Percentiles rank a stretch among this genome's conserved stretches.
These are phyloP conservation scores for Tetrapyrgos nigripes DNA, from an alignment of 1,284 basidiomycete species.

Conservation along the genomic window DNA sequence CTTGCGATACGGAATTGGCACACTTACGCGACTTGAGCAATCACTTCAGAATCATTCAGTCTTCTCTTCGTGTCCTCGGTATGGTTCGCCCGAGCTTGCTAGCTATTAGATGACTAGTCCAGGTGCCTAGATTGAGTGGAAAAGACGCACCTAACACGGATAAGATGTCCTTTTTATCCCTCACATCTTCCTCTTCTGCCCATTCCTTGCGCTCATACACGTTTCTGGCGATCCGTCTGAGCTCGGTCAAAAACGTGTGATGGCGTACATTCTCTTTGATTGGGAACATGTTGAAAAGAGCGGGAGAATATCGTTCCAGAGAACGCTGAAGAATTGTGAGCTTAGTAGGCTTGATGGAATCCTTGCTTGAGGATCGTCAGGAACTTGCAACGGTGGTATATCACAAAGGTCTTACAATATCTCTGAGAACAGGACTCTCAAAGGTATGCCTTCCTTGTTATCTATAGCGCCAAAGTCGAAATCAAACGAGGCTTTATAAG, in stretches of 20 bases:
- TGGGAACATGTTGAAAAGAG: slow-evolving; percentile 2
- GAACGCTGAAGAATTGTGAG: not conserved
- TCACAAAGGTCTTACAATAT: slow-evolving; percentile 32
- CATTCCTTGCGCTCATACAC: slow-evolving; percentile 14
- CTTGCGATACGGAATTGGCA: not conserved
- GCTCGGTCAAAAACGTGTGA: slow-evolving; percentile 24
- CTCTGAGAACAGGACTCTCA: not conserved
- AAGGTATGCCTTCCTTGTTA: slow-evolving; percentile 9
- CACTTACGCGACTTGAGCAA: slow-evolving; percentile 19
- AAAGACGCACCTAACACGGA: slow-evolving; percentile 32
- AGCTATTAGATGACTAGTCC: not conserved
- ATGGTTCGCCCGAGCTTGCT: slow-evolving; percentile 25
- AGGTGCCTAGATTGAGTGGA: not conserved
- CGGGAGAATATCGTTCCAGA: slow-evolving; percentile 1
- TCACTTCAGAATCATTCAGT: slow-evolving; percentile 34
- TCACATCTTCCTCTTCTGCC: not conserved
- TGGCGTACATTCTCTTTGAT: slow-evolving; percentile 24
- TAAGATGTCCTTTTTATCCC: slow-evolving; percentile 32
- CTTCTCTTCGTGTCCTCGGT: slow-evolving; percentile 23
- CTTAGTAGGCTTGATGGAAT: not conserved
- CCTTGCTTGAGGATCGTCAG: not conserved
- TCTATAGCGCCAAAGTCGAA: slow-evolving; percentile 36
- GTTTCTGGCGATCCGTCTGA: slow-evolving; percentile 29
- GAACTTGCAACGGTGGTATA: not conserved
- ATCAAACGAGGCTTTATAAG: slow-evolving; percentile 32